These are phyloP conservation scores for Venturiaceae sp. DNA, from an alignment of 2,329 filamentous ascomycete species.

Conservation along the genomic window DNA sequence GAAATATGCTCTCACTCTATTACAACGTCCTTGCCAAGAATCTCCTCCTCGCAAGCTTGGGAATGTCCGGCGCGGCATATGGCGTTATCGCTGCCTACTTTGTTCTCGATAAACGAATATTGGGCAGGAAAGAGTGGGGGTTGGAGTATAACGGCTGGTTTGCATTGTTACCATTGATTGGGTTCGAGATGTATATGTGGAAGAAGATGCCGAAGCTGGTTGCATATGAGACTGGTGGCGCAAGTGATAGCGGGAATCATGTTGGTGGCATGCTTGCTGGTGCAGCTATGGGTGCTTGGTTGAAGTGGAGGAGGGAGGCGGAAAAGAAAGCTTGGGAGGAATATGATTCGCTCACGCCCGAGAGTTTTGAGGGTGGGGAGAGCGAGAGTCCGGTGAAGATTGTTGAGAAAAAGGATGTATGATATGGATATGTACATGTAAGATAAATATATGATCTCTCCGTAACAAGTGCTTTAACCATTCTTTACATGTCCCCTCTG, in stretches of 20 bases:
- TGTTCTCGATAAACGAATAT: not conserved
- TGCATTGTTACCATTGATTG: not conserved
- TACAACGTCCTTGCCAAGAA: constrained; percentile 32
- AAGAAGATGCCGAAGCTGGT: not conserved
- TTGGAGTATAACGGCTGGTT: not conserved
- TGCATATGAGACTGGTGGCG: not conserved
- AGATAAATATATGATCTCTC: too few relatives aligned
- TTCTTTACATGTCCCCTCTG: too few relatives aligned
- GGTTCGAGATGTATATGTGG: not conserved
- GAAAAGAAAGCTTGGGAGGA: not conserved
- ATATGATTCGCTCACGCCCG: too few relatives aligned
- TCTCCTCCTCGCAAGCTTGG: constrained; percentile 45
- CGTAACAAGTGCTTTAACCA: too few relatives aligned
- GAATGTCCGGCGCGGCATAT: constrained; percentile 56
- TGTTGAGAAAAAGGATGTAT: not conserved
- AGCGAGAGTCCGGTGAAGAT: not conserved
- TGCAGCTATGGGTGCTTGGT: not conserved
- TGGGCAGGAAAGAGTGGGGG: not conserved
- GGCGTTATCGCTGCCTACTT: constrained; percentile 48
- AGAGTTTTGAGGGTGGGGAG: too few relatives aligned
- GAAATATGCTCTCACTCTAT: constrained; percentile 48
- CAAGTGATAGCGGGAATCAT: not conserved
- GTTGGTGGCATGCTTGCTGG: constrained; percentile 1
- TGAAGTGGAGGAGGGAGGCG: not conserved
- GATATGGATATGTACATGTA: not conserved